These are phyloP conservation scores for Cordyceps fumosorosea DNA, from an alignment of 2,329 filamentous ascomycete genomes.

Conservation along the genomic window DNA sequence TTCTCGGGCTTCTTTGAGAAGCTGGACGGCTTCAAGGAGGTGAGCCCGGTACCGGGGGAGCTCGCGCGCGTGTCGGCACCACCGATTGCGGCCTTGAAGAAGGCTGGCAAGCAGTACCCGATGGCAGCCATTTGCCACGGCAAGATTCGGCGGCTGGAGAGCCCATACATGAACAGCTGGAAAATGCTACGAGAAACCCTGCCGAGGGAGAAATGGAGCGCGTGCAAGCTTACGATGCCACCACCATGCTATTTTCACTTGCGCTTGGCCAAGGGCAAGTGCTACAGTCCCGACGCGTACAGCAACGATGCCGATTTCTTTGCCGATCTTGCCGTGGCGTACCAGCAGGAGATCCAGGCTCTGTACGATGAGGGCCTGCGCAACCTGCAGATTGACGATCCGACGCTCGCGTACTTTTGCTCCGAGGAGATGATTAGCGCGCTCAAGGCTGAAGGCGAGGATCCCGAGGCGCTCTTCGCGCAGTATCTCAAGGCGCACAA, in stretches of 20 bases:
- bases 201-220: slow-evolving; percentile 51
- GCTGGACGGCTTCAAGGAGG: slow-evolving; percentile 33
- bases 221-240: slow-evolving; percentile 62
- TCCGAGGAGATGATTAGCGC: slow-evolving; percentile 59
- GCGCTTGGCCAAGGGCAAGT: slow-evolving; percentile 42
- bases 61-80: slow-evolving; percentile 31
- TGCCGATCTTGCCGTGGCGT: slow-evolving; percentile 48
- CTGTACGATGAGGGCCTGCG: slow-evolving; percentile 49
- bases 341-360: slow-evolving; percentile 47
- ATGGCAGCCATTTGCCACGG: slow-evolving; percentile 35
- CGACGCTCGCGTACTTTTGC: slow-evolving; percentile 61
- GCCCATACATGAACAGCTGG: slow-evolving; percentile 39
- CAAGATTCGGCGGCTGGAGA: slow-evolving; percentile 35
- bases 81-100: slow-evolving; percentile 32
- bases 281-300: slow-evolving; percentile 47
- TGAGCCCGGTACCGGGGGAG: slow-evolving; percentile 33
- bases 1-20: slow-evolving; percentile 44
- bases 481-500: slow-evolving; percentile 70
- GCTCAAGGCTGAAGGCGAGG: slow-evolving; percentile 49
- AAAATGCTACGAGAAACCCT: slow-evolving; percentile 35
- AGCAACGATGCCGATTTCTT: slow-evolving; percentile 49
- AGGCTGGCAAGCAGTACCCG: slow-evolving; percentile 30
- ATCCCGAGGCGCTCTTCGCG: slow-evolving; percentile 59
- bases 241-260: slow-evolving; percentile 63
- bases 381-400: slow-evolving; percentile 56